Conservation (phyloP, 805 yeast genomes). For the Lachancea waltii region DNA sequence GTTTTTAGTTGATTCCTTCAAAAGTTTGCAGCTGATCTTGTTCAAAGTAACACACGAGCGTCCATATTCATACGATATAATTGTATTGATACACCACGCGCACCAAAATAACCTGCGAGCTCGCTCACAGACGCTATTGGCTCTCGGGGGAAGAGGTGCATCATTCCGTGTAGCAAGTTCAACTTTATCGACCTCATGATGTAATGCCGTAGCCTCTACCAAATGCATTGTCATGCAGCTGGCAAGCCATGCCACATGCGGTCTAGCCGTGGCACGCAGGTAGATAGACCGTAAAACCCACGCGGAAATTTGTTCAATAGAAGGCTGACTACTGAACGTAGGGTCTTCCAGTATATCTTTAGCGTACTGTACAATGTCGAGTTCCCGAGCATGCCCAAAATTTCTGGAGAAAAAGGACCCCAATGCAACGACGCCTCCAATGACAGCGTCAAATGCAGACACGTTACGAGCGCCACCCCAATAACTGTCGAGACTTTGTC, state of each 20-base stretch:
- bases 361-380: conserved; percentile 12
- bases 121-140: conserved; percentile 1
- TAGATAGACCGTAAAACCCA: conserved; percentile 11
- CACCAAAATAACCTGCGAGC: conserved; percentile 12
- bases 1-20: conserved; percentile 2
- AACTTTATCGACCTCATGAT: conserved; percentile 10
- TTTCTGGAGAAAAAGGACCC: conserved; percentile 12
- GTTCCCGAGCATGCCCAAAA: conserved; percentile 12
- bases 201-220: conserved; percentile 11
- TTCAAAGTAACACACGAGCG: conserved; percentile 9
- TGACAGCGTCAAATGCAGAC: conserved; percentile 10
- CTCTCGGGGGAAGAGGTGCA: not conserved
- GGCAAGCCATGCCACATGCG: conserved; percentile 12
- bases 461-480: conserved; percentile 6
- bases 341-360: conserved; percentile 12
- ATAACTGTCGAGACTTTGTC: conserved; percentile 4
- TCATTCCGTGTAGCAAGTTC: conserved; percentile 5
- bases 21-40: conserved; percentile 10
- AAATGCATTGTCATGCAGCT: conserved; percentile 11
- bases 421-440: conserved; percentile 10
- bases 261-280: conserved; percentile 10
- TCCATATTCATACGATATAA: conserved; percentile 13
- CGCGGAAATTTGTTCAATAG: conserved; percentile 10
- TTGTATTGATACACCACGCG: conserved; percentile 12
- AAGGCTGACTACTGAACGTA: conserved; percentile 10